A percentile compares a stretch with the other conserved stretches of the same genome.
phyloP scores from a whole-genome alignment of 2,329 filamentous ascomycete species.

The Penicillium sp. region DNA sequence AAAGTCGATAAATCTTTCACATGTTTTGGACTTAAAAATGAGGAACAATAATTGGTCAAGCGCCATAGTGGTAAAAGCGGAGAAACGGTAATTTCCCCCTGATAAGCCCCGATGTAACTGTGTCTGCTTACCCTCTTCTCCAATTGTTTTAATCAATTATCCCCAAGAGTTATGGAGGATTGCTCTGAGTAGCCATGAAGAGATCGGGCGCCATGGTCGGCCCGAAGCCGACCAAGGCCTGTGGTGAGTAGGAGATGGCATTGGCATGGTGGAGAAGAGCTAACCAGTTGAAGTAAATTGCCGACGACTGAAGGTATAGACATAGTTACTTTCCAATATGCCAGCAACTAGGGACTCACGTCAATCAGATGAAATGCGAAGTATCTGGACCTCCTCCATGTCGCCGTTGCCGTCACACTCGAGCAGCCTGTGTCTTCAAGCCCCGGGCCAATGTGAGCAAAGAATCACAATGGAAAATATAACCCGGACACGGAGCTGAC shows the following conservation, averaged over 20 bases:
- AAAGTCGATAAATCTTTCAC: neutral
- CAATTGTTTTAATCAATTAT: neutral
- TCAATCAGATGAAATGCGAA: conserved; percentile 31
- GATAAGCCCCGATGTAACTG: neutral
- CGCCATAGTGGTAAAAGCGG: conserved; percentile 1
- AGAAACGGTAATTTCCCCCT: conserved; percentile 6
- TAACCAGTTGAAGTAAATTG: conserved; percentile 30
- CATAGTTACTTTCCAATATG: neutral
- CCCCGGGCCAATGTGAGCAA: conserved; percentile 31
- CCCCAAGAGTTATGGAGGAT: conserved; percentile 1
- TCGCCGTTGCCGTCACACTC: conserved; percentile 29
- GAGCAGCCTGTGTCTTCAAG: conserved; percentile 28
- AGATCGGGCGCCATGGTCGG: conserved; percentile 19
- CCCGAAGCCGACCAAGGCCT: conserved; percentile 35
- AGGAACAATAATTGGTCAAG: neutral
- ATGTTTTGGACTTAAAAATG: neutral
- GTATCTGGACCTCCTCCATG: conserved; percentile 31
- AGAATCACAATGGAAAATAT: neutral
- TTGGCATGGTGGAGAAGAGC: neutral
- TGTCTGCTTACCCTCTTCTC: neutral
- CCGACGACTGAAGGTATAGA: conserved; percentile 30
- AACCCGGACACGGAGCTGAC: neutral
- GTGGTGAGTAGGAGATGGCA: conserved; percentile 22
- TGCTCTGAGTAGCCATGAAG: conserved; percentile 18
- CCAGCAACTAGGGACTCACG: neutral